Evolutionary conservation across 2,329 filamentous ascomycete genomes (phyloP).

Genomic region (Myrmaecium sp.): DNA sequence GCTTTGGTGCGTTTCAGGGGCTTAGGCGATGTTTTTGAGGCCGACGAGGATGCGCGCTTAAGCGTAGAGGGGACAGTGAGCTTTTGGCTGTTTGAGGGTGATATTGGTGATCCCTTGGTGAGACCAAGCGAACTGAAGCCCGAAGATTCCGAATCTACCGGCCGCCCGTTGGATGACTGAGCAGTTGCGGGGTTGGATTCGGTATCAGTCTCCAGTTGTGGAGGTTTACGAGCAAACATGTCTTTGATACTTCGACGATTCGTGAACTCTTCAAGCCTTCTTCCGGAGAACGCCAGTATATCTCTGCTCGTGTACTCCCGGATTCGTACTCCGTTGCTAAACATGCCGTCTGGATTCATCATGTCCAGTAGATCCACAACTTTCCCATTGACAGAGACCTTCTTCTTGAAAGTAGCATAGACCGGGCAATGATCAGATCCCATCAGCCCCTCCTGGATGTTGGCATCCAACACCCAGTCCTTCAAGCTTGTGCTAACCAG

Average conservation of each 20-base stretch:
- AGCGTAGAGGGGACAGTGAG: too few species aligned
- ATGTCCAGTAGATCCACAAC: slow-evolving; percentile 47
- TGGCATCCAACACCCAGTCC: slow-evolving; percentile 59
- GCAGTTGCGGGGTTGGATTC: background rate
- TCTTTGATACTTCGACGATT: slow-evolving; percentile 73
- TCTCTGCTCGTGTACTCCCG: slow-evolving; percentile 51
- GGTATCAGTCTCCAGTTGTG: slow-evolving; percentile 1
- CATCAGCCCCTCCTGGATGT: slow-evolving; percentile 86
- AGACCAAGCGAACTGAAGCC: too few species aligned
- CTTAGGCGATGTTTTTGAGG: too few species aligned
- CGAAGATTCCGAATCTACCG: too few species aligned
- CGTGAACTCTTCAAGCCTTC: slow-evolving; percentile 74
- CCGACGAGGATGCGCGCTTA: too few species aligned
- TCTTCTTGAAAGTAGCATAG: slow-evolving; percentile 55
- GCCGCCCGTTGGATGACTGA: background rate
- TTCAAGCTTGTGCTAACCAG: slow-evolving; percentile 67
- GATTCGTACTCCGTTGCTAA: slow-evolving; percentile 46
- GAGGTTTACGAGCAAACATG: slow-evolving; percentile 52
- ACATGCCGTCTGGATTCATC: slow-evolving; percentile 62
- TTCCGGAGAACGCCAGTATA: slow-evolving; percentile 59
- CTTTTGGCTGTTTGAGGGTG: too few species aligned
- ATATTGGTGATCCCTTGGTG: too few species aligned
- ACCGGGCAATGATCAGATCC: slow-evolving; percentile 96
- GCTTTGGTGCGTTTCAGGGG: slow-evolving; percentile 35
- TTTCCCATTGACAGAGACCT: slow-evolving; percentile 33